Evolutionary conservation across 371 early-diverging fungal species (phyloP).

Genomic region (Rhizopus arrhizus): DNA sequence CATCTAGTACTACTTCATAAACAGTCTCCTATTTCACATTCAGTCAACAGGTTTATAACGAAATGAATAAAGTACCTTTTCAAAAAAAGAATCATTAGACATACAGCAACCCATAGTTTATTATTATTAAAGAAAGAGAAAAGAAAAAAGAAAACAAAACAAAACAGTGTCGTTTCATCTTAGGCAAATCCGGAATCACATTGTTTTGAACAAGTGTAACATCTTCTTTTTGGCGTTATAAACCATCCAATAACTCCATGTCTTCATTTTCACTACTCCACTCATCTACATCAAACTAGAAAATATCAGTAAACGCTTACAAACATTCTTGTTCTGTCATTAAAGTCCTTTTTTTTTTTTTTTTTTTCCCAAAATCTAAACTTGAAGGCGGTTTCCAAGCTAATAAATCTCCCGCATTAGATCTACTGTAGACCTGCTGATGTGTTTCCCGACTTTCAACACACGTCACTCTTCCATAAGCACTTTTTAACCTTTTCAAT

Average conservation of each 20-base stretch:
- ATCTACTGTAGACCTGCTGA: slow-evolving; percentile 71
- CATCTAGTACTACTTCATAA: slow-evolving; percentile 51
- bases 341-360: background rate
- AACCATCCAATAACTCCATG: slow-evolving; percentile 1
- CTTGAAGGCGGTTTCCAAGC: slow-evolving; percentile 59
- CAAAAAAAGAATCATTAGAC: slow-evolving; percentile 29
- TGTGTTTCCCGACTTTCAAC: slow-evolving; percentile 57
- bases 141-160: slow-evolving; percentile 4
- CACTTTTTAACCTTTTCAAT: slow-evolving; percentile 59
- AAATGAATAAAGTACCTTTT: slow-evolving; percentile 27
- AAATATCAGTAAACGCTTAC: slow-evolving; percentile 13
- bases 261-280: slow-evolving; percentile 37
- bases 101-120: slow-evolving; percentile 41
- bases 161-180: slow-evolving; percentile 3
- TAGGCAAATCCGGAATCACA: slow-evolving; percentile 15
- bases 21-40: slow-evolving; percentile 36
- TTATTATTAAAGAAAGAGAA: background rate
- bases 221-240: background rate
- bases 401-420: slow-evolving; percentile 67
- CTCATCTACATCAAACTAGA: slow-evolving; percentile 25
- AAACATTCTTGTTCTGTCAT: background rate
- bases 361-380: slow-evolving; percentile 4
- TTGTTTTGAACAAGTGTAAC: slow-evolving; percentile 3
- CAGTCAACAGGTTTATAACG: background rate
- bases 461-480: slow-evolving; percentile 67